These are phyloP conservation scores for Sarocladiaceae sp. DNA, from an alignment of 2,329 filamentous ascomycete species.

Conservation along the genomic window DNA sequence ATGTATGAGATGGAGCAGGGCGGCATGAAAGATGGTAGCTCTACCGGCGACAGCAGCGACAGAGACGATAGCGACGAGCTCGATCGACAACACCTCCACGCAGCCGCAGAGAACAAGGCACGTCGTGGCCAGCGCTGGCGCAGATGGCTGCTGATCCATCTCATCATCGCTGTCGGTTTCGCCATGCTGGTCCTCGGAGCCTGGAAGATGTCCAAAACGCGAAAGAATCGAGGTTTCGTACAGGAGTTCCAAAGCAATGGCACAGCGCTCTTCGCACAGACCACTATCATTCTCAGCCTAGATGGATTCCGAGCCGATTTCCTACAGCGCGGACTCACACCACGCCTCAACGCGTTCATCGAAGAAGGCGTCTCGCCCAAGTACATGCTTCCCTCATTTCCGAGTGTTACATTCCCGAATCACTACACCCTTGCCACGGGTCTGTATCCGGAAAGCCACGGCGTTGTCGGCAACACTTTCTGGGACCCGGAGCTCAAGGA, in stretches of 20 bases:
- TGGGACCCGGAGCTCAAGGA: conserved; percentile 74
- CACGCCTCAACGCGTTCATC: conserved; percentile 71
- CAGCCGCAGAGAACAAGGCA: conserved; percentile 39
- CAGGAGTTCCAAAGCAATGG: conserved; percentile 57
- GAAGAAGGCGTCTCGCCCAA: conserved; percentile 78
- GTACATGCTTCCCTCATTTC: conserved; percentile 93
- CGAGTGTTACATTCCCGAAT: conserved; percentile 93
- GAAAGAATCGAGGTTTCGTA: conserved; percentile 31
- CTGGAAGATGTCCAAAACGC: conserved; percentile 50
- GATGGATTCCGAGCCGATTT: conserved; percentile 97
- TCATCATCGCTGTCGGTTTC: conserved; percentile 46
- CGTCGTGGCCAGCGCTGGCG: conserved; percentile 47
- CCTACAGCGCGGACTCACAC: conserved; percentile 74
- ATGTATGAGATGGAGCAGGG: conserved; percentile 93
- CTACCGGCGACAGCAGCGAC: conserved; percentile 56
- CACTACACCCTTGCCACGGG: conserved; percentile 93
- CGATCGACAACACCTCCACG: conserved; percentile 45
- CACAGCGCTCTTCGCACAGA: conserved; percentile 81
- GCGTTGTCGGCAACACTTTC: conserved; percentile 89
- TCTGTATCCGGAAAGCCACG: conserved; percentile 86
- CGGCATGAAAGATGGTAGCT: conserved; percentile 59
- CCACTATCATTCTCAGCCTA: conserved; percentile 86
- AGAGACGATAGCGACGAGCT: conserved; percentile 53
- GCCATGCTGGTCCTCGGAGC: conserved; percentile 49
- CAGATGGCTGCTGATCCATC: conserved; percentile 48